phyloP scores from a whole-genome alignment of 192 early-diverging fungal species.

The Entomortierella chlamydospora region DNA sequence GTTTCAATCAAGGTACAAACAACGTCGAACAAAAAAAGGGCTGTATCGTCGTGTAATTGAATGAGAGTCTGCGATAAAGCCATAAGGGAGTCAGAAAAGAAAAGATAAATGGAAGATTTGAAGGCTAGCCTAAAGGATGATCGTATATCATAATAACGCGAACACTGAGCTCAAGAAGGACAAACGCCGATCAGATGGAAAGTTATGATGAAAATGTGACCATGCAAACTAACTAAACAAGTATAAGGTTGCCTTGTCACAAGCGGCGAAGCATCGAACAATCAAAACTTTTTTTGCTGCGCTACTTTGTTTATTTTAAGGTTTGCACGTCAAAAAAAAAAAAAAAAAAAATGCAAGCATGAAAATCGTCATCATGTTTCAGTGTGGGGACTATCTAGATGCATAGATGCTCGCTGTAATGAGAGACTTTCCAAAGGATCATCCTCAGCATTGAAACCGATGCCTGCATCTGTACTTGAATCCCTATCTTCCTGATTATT shows the following conservation, averaged over 20 bases:
- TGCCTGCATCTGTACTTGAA: neutral
- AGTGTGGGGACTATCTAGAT: neutral
- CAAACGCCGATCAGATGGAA: too few species aligned
- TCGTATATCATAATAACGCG: too few species aligned
- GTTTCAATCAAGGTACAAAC: neutral
- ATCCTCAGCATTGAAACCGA: neutral
- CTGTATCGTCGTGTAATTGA: neutral
- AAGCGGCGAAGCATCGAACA: too few species aligned
- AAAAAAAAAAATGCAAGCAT: too few species aligned
- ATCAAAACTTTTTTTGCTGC: too few species aligned
- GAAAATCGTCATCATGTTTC: too few species aligned
- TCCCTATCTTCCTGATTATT: neutral
- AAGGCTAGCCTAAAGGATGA: neutral
- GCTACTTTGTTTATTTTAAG: too few species aligned
- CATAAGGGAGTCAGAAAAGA: neutral
- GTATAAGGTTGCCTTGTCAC: too few species aligned
- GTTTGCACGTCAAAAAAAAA: too few species aligned
- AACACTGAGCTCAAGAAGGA: neutral
- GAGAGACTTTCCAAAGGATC: conserved; percentile 9
- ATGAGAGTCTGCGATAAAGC: neutral
- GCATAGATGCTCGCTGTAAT: neutral
- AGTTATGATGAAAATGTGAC: too few species aligned
- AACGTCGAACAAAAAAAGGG: neutral
- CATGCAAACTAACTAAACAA: too few species aligned
- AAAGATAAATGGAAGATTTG: neutral